phyloP scores from a whole-genome alignment of 2,329 filamentous ascomycete genomes.

The Hirsutella rhossiliensis region DNA sequence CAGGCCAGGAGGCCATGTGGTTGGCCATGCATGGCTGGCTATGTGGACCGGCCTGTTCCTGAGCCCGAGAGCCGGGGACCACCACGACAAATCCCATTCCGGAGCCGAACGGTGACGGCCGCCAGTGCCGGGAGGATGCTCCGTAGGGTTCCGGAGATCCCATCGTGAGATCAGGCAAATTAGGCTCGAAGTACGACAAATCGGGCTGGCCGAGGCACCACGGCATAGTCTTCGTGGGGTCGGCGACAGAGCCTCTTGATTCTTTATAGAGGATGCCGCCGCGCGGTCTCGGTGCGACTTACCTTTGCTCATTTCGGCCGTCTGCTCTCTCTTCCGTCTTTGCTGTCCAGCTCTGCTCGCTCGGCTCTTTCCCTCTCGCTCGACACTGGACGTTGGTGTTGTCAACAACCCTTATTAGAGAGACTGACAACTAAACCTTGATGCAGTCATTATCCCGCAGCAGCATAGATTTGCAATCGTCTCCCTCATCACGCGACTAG shows the following conservation, averaged over 20 bases:
- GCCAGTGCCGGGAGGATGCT: neutral
- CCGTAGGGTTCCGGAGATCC: slow-evolving; percentile 4
- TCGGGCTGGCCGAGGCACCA: neutral
- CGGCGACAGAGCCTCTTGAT: neutral
- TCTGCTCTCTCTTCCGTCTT: neutral
- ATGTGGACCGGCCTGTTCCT: neutral
- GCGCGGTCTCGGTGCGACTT: neutral
- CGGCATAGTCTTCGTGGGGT: neutral
- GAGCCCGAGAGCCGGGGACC: neutral
- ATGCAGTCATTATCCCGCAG: neutral
- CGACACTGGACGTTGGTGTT: neutral
- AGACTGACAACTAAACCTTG: neutral
- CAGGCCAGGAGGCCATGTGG: neutral
- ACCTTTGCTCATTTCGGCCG: neutral
- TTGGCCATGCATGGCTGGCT: neutral
- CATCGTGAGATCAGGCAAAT: neutral
- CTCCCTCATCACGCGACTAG: too few species aligned
- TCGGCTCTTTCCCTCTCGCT: neutral
- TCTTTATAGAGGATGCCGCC: neutral
- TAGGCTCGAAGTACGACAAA: neutral
- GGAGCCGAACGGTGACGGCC: slow-evolving; percentile 4
- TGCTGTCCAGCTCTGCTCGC: neutral
- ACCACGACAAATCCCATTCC: slow-evolving; percentile 1
- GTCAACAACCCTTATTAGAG: neutral
- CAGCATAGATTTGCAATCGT: too few species aligned